These are phyloP conservation scores for Yamadazyma oceani DNA, from an alignment of 1,139 yeast genomes.

Conservation along the genomic window DNA sequence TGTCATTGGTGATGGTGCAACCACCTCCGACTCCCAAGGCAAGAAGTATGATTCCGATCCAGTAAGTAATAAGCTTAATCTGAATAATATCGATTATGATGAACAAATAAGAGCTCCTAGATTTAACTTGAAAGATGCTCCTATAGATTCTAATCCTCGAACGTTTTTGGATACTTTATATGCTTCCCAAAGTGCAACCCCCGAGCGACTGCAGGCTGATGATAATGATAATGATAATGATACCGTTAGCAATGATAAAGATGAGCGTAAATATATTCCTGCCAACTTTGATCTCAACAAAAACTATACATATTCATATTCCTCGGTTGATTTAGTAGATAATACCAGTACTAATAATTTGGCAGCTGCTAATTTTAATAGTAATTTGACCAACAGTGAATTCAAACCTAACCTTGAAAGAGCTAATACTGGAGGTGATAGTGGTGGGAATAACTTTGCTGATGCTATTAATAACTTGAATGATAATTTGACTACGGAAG, in stretches of 20 bases:
- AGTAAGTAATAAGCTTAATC: background rate
- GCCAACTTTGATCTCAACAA: slow-evolving; percentile 41
- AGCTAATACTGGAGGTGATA: background rate
- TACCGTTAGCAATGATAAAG: background rate
- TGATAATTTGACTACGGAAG: slow-evolving; percentile 24
- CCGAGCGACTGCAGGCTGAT: no score
- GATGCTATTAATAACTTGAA: slow-evolving; percentile 28
- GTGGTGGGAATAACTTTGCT: slow-evolving; percentile 7
- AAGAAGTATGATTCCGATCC: background rate
- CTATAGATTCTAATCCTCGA: slow-evolving; percentile 2
- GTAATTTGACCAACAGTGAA: slow-evolving; percentile 3
- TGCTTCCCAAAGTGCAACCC: background rate
- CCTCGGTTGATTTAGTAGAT: slow-evolving; percentile 7
- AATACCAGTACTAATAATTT: background rate
- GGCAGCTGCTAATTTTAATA: background rate
- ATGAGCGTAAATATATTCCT: slow-evolving; percentile 29
- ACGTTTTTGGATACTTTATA: background rate
- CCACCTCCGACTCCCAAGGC: background rate
- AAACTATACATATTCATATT: slow-evolving; percentile 16
- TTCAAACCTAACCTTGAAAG: background rate
- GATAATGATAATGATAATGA: no score
- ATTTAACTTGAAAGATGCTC: slow-evolving; percentile 20
- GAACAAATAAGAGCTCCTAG: slow-evolving; percentile 48
- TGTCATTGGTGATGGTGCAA: no score
- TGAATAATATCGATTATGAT: slow-evolving; percentile 37